phyloP scores from a whole-genome alignment of 371 early-diverging fungal species.

The Apophysomyces elegans region DNA sequence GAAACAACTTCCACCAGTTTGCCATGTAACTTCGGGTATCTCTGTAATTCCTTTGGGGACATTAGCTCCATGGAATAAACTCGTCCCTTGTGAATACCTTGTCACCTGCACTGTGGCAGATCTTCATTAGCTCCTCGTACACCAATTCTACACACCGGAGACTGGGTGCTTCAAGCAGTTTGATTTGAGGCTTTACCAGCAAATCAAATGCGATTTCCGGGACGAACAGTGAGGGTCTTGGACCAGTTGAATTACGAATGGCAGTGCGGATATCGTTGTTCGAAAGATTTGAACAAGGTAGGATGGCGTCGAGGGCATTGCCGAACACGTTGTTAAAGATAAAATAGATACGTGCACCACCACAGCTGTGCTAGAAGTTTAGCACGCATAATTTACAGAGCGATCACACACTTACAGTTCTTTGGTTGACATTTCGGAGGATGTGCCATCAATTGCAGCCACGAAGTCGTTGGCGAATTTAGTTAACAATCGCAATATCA shows the following conservation, averaged over 20 bases:
- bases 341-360: conserved; percentile 91
- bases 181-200: conserved; percentile 85
- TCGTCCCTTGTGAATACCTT: conserved; percentile 45
- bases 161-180: conserved; percentile 82
- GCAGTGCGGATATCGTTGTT: conserved; percentile 88
- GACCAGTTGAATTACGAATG: conserved; percentile 91
- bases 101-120: conserved; percentile 86
- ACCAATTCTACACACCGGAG: conserved; percentile 85
- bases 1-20: conserved; percentile 78
- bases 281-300: conserved; percentile 77
- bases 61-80: not conserved
- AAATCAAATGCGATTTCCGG: conserved; percentile 92
- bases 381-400: not conserved
- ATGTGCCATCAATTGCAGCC: conserved; percentile 84
- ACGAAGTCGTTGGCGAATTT: conserved; percentile 83
- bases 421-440: conserved; percentile 83
- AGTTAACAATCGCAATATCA: conserved; percentile 81
- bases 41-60: conserved; percentile 53
- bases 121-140: conserved; percentile 87
- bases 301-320: conserved; percentile 77
- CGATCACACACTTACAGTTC: conserved; percentile 68
- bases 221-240: conserved; percentile 86
- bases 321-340: conserved; percentile 91
- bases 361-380: conserved; percentile 47
- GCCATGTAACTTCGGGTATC: conserved; percentile 82